phyloP scores from a whole-genome alignment of 306 rosid genomes.

The Gynostemma pentaphyllum region DNA sequence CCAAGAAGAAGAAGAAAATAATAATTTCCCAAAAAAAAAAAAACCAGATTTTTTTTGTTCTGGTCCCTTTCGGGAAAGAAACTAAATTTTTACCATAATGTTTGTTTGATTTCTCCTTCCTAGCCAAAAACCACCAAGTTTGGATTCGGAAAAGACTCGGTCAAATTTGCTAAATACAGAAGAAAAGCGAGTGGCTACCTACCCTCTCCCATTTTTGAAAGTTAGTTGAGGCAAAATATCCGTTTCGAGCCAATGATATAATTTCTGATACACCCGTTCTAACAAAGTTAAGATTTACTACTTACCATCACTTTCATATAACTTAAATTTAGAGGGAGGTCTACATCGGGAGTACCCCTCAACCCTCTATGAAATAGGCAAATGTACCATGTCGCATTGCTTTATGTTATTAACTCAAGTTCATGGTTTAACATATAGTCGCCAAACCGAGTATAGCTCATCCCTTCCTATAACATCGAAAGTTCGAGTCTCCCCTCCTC shows the following conservation, averaged over 20 bases:
- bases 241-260: neutral
- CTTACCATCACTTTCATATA: too few species aligned
- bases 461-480: too few species aligned
- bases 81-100: constrained; percentile 7
- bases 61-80: constrained; percentile 24
- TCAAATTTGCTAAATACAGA: constrained; percentile 35
- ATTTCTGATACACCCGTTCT: too few species aligned
- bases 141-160: constrained; percentile 30
- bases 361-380: neutral
- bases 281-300: too few species aligned
- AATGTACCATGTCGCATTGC: too few species aligned
- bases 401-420: neutral
- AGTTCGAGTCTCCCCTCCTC: too few species aligned
- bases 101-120: constrained; percentile 26
- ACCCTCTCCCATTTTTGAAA: neutral
- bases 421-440: neutral
- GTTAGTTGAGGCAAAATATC: neutral
- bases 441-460: too few species aligned
- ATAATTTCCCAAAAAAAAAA: constrained; percentile 23
- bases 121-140: constrained; percentile 23
- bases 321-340: too few species aligned
- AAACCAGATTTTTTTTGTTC: constrained; percentile 27
- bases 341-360: too few species aligned
- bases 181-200: constrained; percentile 2
- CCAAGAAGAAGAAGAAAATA: neutral